Percentiles rank a stretch among this genome's conserved stretches.
These are phyloP conservation scores for Pseudisothecium myosuroides DNA, from an alignment of 225 moss, liverwort and hornwort species.

Conservation along the genomic window DNA sequence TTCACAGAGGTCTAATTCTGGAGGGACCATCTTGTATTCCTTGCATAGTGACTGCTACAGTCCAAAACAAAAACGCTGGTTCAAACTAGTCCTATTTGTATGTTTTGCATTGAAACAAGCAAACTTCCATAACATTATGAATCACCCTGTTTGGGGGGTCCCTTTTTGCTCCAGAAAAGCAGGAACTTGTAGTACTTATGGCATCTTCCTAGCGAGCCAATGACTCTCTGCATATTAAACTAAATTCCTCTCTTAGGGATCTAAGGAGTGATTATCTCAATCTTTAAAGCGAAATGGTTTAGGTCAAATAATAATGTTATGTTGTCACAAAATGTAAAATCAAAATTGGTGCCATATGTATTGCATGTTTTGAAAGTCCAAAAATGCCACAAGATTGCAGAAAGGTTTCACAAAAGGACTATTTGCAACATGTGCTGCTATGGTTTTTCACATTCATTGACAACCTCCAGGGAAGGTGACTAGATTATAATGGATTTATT, in stretches of 20 bases:
- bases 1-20: too few relatives aligned
- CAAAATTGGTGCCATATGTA: not conserved
- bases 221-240: not conserved
- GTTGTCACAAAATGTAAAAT: not conserved
- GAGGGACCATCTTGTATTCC: too few relatives aligned
- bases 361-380: not conserved
- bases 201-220: not conserved
- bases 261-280: not conserved
- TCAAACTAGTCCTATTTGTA: not conserved
- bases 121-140: not conserved
- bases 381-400: too few relatives aligned
- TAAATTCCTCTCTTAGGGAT: fast-evolving
- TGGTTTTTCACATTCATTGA: not conserved
- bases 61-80: too few relatives aligned
- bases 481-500: not conserved
- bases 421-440: not conserved
- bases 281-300: fast-evolving
- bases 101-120: not conserved
- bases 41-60: too few relatives aligned
- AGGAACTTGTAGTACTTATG: too few relatives aligned
- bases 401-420: too few relatives aligned
- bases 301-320: not conserved
- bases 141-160: not conserved
- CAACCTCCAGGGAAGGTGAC: not conserved
- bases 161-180: fast-evolving